Evolutionary conservation across 306 rosid genomes (phyloP), one percentile per base, ranked within the genome.

Genomic region (Pterocarpus macrocarpus): DNA sequence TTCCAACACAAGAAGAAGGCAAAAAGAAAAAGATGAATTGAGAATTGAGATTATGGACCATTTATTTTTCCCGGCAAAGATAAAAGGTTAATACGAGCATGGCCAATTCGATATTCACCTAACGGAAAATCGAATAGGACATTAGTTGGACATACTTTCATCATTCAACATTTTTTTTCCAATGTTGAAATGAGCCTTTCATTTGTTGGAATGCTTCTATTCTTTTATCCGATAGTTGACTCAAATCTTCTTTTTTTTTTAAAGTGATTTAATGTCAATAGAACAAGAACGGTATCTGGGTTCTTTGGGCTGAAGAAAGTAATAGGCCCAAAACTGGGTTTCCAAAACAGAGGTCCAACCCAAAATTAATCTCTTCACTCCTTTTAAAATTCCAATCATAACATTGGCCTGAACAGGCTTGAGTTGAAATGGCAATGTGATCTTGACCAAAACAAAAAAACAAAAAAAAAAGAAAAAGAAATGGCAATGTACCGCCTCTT

Each of bases 11-110:
- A 45, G 49, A 35, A 50, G 34, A 5, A 64, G 8, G 65, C 52
- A 47, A 36, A 55, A 55, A 55, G 22, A 14, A 38, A 50, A 49
- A 50, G 6, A 63, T 35, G 10, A 77, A 49, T 64, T 52, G 5
- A 52, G 16, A 52, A n/a, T 35, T 64, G n/a, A 64, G 64, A 76
- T 65, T 52, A 50, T 52, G 73, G 53, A 76, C 73, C 50, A 12
- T 77, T 50, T 64, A 22, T 4, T 64, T 49, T n/a, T 39, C 53
- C 55, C 49, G 0, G 32, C 15, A 7, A 33, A 12, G 41, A 7
- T 10, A 17, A 41, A 35, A 11, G 65, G 52, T 50, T 36, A 50
- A 52, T n/a, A 38, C 56, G n/a, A 66, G 56, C 41, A 66, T 14
- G 57, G 74, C 66, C 74, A 17, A 28, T 17, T 36, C 11, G 41